Conservation (phyloP, 257 asterid species). For the Lycium ferocissimum region DNA sequence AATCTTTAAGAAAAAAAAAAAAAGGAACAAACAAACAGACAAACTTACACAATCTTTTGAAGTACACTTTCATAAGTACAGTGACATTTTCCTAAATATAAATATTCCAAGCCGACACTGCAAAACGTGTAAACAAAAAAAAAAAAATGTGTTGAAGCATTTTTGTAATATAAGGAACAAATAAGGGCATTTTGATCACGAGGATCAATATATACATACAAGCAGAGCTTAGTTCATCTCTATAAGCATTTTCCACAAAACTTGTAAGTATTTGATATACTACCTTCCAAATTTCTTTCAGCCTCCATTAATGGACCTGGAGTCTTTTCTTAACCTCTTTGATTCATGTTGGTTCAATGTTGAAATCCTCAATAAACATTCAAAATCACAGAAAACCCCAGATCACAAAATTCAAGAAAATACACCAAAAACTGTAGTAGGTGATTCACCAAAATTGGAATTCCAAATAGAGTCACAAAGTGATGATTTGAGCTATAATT, state of each 20-base stretch:
- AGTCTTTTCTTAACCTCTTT: slow-evolving; percentile 46
- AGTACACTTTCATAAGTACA: background rate
- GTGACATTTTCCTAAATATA: background rate
- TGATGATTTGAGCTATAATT: slow-evolving; percentile 38
- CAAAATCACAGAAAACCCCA: background rate
- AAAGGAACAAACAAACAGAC: too few relatives aligned
- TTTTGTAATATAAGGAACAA: slow-evolving; percentile 11
- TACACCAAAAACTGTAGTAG: background rate
- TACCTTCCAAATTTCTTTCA: background rate
- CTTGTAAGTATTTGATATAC: background rate
- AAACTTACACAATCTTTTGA: background rate
- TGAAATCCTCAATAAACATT: slow-evolving; percentile 33
- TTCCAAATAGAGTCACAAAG: slow-evolving; percentile 42
- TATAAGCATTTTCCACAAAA: background rate
- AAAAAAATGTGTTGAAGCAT: slow-evolving; percentile 31
- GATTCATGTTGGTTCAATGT: slow-evolving; percentile 52
- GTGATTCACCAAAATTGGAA: background rate
- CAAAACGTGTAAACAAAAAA: slow-evolving; percentile 34
- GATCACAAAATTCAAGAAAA: slow-evolving; percentile 24
- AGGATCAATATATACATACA: background rate
- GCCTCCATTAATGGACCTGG: slow-evolving; percentile 48
- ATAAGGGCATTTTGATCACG: slow-evolving; percentile 5
- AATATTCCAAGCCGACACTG: background rate
- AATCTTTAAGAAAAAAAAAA: too few relatives aligned
- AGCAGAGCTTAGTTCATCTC: background rate